Conservation (phyloP, 768 basidiomycete species). For the Tremella yokohamensis region DNA sequence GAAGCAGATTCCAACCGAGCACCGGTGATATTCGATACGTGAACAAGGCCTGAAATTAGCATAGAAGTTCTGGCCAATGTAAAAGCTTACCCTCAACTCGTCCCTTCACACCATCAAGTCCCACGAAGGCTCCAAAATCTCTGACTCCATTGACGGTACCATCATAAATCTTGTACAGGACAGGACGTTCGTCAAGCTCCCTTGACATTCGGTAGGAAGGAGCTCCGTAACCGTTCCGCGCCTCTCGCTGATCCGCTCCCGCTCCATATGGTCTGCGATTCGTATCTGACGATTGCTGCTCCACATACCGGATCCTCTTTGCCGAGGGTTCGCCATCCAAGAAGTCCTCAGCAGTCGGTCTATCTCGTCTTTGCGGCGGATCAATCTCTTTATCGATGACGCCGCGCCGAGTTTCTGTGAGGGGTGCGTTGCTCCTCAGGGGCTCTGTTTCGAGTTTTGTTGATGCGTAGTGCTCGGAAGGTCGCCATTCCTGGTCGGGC, state of each 20-base stretch:
- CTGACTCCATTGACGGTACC: constrained; percentile 80
- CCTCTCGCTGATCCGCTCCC: constrained; percentile 41
- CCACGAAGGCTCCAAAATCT: constrained; percentile 95
- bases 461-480: constrained; percentile 52
- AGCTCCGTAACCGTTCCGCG: neutral
- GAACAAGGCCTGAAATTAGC: constrained; percentile 75
- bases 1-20: constrained; percentile 79
- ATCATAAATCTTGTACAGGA: constrained; percentile 90
- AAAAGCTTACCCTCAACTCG: constrained; percentile 71
- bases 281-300: constrained; percentile 12
- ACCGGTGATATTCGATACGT: constrained; percentile 82
- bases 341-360: constrained; percentile 52
- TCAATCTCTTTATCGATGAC: constrained; percentile 84
- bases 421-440: neutral
- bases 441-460: constrained; percentile 11
- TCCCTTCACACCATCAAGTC: constrained; percentile 78
- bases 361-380: constrained; percentile 63
- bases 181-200: constrained; percentile 70
- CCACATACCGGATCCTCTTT: constrained; percentile 62
- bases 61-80: too few relatives aligned
- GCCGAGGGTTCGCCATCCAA: constrained; percentile 53
- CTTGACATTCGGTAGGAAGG: constrained; percentile 41
- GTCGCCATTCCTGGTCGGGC: constrained; percentile 67
- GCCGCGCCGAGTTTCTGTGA: constrained; percentile 56
- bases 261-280: constrained; percentile 16